phyloP scores from a whole-genome alignment of 345 rosid species.

The Rhodomyrtus tomentosa region DNA sequence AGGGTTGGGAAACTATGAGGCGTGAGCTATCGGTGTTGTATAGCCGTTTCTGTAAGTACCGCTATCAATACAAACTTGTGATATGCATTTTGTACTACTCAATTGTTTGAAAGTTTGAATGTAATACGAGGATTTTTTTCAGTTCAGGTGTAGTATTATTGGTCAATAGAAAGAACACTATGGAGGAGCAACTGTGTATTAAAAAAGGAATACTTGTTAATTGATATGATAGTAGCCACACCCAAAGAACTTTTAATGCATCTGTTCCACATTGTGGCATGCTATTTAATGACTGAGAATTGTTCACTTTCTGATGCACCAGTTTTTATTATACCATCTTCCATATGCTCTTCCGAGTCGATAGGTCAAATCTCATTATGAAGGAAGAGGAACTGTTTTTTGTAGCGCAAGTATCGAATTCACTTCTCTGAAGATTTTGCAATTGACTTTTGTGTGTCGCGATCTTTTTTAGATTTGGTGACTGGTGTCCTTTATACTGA shows the following conservation, averaged over 20 bases:
- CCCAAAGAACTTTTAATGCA: background rate
- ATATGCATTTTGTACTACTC: background rate
- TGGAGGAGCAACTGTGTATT: background rate
- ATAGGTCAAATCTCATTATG: background rate
- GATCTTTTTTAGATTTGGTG: background rate
- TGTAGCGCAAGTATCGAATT: background rate
- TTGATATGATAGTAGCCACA: background rate
- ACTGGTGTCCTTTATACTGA: background rate
- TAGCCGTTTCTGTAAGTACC: slow-evolving; percentile 93
- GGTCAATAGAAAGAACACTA: background rate
- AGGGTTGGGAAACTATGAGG: slow-evolving; percentile 98
- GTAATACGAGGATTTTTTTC: background rate
- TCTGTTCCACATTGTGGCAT: background rate
- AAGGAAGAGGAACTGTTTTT: background rate
- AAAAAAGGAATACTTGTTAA: background rate
- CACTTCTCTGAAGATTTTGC: background rate
- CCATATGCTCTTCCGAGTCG: background rate
- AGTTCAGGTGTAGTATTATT: background rate
- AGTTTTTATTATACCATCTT: background rate
- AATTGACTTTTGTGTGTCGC: background rate
- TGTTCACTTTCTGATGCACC: background rate
- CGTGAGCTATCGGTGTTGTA: slow-evolving; percentile 88
- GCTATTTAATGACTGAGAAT: background rate
- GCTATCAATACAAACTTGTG: background rate
- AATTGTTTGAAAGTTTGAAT: background rate